These are phyloP conservation scores for Apiospora marii DNA, from an alignment of 2,329 filamentous ascomycete species.

Conservation along the genomic window DNA sequence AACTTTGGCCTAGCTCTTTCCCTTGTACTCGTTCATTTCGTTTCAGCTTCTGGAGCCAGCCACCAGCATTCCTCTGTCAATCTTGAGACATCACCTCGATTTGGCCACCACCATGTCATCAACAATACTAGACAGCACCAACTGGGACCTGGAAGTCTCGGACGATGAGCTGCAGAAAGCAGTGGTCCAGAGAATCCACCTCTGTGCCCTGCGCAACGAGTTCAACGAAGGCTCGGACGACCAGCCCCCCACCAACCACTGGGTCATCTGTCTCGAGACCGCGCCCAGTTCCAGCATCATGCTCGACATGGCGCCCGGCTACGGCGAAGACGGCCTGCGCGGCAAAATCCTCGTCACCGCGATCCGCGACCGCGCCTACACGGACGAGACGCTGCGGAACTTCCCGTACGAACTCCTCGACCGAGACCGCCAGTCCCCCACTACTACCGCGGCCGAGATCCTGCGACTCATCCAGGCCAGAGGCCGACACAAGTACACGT, in stretches of 20 bases:
- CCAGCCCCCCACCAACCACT: not conserved
- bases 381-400: not conserved
- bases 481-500: not conserved
- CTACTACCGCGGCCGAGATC: not conserved
- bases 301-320: slow-evolving; percentile 3
- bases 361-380: not conserved
- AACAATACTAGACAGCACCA: not conserved
- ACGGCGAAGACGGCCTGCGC: not conserved
- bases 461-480: not conserved
- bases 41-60: no score
- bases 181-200: not conserved
- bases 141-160: not conserved
- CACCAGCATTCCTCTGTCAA: not conserved
- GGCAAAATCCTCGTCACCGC: not conserved
- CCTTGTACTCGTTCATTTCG: not conserved
- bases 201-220: not conserved
- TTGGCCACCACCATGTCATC: not conserved
- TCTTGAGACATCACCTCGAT: accelerated
- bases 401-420: not conserved
- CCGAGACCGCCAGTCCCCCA: not conserved
- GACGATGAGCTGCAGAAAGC: not conserved
- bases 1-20: not conserved
- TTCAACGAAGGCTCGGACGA: not conserved
- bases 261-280: not conserved
- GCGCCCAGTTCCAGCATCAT: not conserved